Evolutionary conservation across 306 rosid genomes (phyloP), one percentile per base, ranked within the genome.

Genomic region (Vigna radiata): DNA sequence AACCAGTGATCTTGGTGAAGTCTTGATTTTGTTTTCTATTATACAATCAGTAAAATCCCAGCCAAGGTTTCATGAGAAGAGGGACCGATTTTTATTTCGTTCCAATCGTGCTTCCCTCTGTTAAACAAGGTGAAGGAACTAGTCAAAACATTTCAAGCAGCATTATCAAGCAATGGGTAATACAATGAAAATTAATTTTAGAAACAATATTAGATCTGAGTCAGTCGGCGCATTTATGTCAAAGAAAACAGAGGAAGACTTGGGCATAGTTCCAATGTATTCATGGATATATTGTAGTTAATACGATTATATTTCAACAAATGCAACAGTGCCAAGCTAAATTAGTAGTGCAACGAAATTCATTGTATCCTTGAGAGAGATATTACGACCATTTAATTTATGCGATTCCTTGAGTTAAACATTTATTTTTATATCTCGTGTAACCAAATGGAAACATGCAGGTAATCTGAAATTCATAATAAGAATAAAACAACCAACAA

Each of bases 31-130:
- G 54, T 67, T 52, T 67, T 65, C 56, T 15, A 64, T 69, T 58
- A 63, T 64, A 75, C 72, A 75, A 27, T 68, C 59, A 69, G 76
- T 13, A 19, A 17, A 70, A 65, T 33, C 67, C 56, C 68, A 39
- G 75, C 46, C 53, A 67, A 75, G 69, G 47, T 36, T 79, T 94
- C 95, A 94, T 9, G 96, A 94, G 88, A 94, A 94, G 9, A 94
- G 60, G 36, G 98, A 94, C 64, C 96, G 79, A 18, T 7, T 90
- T 82, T 53, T 90, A 80, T 94, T 94, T 25, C 95, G 92, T 78
- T 94, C 98, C 83, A 94, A 80, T 61, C 96, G 93, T 88, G 91
- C 97, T 71, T 86, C 90, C 87, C 98, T 89, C 98, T 94, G 90
- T 83, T 7, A 16, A 81, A 82, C 80, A 78, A 85, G 54, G 16